A percentile compares a stretch with the other conserved stretches of the same genome.
phyloP scores from a whole-genome alignment of 2,329 filamentous ascomycete species.

The Rhynchosporium secalis region DNA sequence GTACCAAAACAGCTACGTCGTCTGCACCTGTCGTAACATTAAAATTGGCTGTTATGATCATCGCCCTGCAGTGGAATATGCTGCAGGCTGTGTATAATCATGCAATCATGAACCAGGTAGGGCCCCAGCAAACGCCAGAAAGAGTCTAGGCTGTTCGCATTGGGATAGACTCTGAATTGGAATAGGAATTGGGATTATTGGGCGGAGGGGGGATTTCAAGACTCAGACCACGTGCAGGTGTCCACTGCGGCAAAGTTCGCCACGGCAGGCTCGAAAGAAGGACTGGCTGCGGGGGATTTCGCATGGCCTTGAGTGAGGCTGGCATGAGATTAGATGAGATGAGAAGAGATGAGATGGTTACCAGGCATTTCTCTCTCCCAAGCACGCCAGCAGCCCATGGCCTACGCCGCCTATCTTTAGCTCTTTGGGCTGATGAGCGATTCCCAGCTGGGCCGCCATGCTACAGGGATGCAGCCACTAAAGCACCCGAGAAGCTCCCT shows the following conservation, averaged over 20 bases:
- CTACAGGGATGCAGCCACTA: conserved; percentile 8
- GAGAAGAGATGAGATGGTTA: neutral
- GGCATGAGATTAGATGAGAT: neutral
- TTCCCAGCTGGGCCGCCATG: neutral
- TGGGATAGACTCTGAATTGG: neutral
- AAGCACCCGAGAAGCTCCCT: conserved; percentile 11
- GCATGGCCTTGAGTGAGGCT: neutral
- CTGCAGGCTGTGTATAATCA: neutral
- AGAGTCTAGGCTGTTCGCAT: conserved; percentile 4
- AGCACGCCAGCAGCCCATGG: neutral
- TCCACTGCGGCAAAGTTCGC: conserved; percentile 4
- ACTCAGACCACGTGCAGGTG: conserved; percentile 9
- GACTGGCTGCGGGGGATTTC: neutral
- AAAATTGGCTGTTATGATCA: conserved; percentile 10
- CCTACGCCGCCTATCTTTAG: neutral
- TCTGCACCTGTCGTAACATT: neutral
- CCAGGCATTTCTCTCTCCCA: neutral
- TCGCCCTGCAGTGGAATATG: conserved; percentile 7
- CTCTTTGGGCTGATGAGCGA: conserved; percentile 12
- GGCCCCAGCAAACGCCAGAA: conserved; percentile 4
- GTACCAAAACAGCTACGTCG: too few species aligned
- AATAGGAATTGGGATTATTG: neutral
- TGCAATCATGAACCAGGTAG: neutral
- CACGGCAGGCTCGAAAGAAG: neutral
- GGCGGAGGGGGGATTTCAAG: neutral